Percentiles rank a stretch among this genome's conserved stretches.
Conservation (phyloP, 2,329 filamentous ascomycete species). For the Neonectria magnoliae region DNA sequence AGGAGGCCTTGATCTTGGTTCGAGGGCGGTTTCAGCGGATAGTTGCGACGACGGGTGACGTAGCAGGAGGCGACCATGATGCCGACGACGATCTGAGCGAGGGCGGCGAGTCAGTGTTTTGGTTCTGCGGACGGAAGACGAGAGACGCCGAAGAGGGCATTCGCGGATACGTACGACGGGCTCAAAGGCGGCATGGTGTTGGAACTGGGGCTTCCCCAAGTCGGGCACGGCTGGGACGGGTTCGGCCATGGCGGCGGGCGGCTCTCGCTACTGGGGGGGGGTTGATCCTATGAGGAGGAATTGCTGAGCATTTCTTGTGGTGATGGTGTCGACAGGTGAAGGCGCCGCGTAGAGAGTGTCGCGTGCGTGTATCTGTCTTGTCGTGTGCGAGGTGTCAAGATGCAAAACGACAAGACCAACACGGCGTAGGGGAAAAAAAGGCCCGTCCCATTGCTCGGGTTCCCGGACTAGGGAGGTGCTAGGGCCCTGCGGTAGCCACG, state of each 20-base stretch:
- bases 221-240: neutral
- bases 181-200: neutral
- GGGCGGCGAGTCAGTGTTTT: constrained; percentile 6
- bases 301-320: neutral
- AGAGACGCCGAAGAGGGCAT: neutral
- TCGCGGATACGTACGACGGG: constrained; percentile 33
- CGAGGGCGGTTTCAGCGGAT: constrained; percentile 33
- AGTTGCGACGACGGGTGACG: constrained; percentile 42
- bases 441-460: neutral
- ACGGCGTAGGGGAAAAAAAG: neutral
- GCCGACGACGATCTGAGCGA: constrained; percentile 38
- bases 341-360: no score
- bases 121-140: no score
- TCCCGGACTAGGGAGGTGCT: neutral
- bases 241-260: neutral
- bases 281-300: neutral
- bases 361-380: neutral
- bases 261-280: neutral
- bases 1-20: constrained; percentile 38
- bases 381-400: neutral
- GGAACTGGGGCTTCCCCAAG: neutral
- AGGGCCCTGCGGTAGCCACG: neutral
- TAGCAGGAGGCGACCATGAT: constrained; percentile 45
- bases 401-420: neutral
- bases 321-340: no score